These are phyloP conservation scores for Verticillium nubilum DNA, from an alignment of 2,329 filamentous ascomycete species.

Conservation along the genomic window DNA sequence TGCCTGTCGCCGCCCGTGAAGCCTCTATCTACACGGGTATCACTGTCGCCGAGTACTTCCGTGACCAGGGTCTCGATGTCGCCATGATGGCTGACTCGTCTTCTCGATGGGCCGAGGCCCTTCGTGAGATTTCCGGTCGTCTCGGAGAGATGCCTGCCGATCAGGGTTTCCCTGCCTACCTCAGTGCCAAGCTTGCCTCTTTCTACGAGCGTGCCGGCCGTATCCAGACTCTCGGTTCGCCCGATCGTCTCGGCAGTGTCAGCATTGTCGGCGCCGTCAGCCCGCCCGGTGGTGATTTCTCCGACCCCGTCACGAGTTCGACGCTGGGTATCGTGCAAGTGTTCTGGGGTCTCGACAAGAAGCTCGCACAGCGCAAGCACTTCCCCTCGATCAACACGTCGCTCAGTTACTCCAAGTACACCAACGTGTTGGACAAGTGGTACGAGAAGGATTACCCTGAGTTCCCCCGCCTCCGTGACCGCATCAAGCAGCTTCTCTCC, in stretches of 20 bases:
- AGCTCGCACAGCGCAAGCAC: slow-evolving; percentile 97
- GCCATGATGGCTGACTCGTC: slow-evolving; percentile 99
- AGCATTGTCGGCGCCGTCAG: slow-evolving; percentile 97
- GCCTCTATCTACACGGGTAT: slow-evolving; percentile 98
- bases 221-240: slow-evolving; percentile 79
- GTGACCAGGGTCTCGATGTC: slow-evolving; percentile 93
- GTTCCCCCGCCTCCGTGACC: slow-evolving; percentile 87
- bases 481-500: slow-evolving; percentile 87
- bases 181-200: slow-evolving; percentile 92
- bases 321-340: slow-evolving; percentile 98
- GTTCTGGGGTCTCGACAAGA: slow-evolving; percentile 99
- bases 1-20: slow-evolving; percentile 97
- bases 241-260: slow-evolving; percentile 84
- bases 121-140: slow-evolving; percentile 98
- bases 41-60: slow-evolving; percentile 92
- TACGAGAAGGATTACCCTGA: slow-evolving; percentile 93
- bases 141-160: slow-evolving; percentile 99
- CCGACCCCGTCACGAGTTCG: slow-evolving; percentile 89
- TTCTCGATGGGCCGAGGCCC: slow-evolving; percentile 95
- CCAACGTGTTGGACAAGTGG: slow-evolving; percentile 77
- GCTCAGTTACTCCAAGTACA: slow-evolving; percentile 96
- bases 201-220: slow-evolving; percentile 99
- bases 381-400: slow-evolving; percentile 98
- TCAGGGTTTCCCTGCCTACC: slow-evolving; percentile 97
- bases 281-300: slow-evolving; percentile 97